Evolutionary conservation across 495 filamentous ascomycete species (phyloP).

Genomic region (Lichenothelia convexa): DNA sequence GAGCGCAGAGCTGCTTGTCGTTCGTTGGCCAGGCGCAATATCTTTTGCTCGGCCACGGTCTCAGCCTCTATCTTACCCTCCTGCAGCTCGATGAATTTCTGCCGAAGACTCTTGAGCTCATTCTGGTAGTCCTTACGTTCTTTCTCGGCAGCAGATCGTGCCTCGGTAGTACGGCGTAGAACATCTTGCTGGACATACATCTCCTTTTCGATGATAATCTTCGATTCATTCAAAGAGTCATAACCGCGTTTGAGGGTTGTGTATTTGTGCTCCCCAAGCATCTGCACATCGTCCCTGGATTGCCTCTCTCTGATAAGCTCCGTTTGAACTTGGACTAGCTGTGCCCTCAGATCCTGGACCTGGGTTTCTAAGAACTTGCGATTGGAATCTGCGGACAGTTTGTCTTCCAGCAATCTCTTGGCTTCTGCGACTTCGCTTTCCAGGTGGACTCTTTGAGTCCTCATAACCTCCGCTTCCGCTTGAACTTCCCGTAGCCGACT

Average conservation of each 20-base stretch:
- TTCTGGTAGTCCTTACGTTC: slow-evolving; percentile 77
- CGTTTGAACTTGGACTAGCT: slow-evolving; percentile 68
- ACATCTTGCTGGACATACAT: slow-evolving; percentile 96
- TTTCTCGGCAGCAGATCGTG: slow-evolving; percentile 55
- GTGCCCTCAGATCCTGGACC: slow-evolving; percentile 65
- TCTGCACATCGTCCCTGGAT: slow-evolving; percentile 86
- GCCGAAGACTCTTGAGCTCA: slow-evolving; percentile 65
- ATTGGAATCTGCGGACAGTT: slow-evolving; percentile 79
- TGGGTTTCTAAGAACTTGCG: slow-evolving; percentile 76
- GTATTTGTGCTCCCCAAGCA: slow-evolving; percentile 80
- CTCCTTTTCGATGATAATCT: slow-evolving; percentile 95
- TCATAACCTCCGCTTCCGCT: slow-evolving; percentile 73
- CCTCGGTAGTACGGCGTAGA: slow-evolving; percentile 71
- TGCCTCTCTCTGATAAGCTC: slow-evolving; percentile 85
- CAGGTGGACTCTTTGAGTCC: slow-evolving; percentile 60
- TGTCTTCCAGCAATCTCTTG: slow-evolving; percentile 67
- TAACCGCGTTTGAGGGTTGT: slow-evolving; percentile 67
- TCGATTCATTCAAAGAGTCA: slow-evolving; percentile 75
- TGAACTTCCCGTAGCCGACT: slow-evolving; percentile 65
- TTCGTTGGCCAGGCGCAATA: slow-evolving; percentile 61
- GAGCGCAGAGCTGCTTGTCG: slow-evolving; percentile 57
- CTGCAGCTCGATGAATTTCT: slow-evolving; percentile 67
- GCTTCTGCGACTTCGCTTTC: slow-evolving; percentile 81
- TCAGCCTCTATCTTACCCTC: slow-evolving; percentile 72
- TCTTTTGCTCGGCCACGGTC: slow-evolving; percentile 57